Conservation (phyloP, 768 basidiomycete species). For the Paxillus rubicundulus region DNA sequence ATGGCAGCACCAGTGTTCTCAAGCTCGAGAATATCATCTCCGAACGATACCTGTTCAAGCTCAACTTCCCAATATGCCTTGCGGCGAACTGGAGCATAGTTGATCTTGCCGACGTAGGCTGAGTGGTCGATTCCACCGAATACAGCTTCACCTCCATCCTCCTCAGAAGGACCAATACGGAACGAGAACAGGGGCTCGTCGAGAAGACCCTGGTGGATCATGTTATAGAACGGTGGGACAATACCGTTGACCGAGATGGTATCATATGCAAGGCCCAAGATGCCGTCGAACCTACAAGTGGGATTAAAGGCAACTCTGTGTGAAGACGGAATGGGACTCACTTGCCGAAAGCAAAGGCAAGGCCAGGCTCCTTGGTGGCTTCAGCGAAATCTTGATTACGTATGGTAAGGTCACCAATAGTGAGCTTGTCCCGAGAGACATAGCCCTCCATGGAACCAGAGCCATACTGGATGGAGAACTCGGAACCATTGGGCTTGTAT, state of each 20-base stretch:
- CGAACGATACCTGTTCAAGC: conserved; percentile 82
- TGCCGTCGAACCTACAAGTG: conserved; percentile 80
- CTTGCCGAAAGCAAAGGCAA: conserved; percentile 97
- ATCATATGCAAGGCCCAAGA: conserved; percentile 91
- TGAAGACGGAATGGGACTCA: conserved; percentile 36
- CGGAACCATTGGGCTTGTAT: conserved; percentile 85
- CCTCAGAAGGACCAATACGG: conserved; percentile 82
- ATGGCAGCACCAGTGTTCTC: conserved; percentile 94
- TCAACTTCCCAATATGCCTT: conserved; percentile 99
- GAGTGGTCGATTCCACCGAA: conserved; percentile 85
- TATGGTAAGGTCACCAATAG: conserved; percentile 81
- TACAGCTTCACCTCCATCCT: conserved; percentile 85
- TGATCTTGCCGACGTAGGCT: conserved; percentile 78
- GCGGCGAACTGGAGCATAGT: conserved; percentile 87
- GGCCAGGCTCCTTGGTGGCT: conserved; percentile 92
- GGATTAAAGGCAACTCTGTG: neutral
- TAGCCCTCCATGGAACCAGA: conserved; percentile 97
- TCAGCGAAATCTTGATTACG: conserved; percentile 86
- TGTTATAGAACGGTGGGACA: conserved; percentile 90
- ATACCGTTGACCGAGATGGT: conserved; percentile 94
- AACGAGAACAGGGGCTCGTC: conserved; percentile 91
- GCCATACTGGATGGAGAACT: conserved; percentile 91
- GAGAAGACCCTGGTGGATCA: conserved; percentile 80
- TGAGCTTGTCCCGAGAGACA: conserved; percentile 78
- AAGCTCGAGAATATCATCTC: conserved; percentile 83